These are phyloP conservation scores for Chenopodium suecicum DNA, from an alignment of 148 eudicot species.

Conservation along the genomic window DNA sequence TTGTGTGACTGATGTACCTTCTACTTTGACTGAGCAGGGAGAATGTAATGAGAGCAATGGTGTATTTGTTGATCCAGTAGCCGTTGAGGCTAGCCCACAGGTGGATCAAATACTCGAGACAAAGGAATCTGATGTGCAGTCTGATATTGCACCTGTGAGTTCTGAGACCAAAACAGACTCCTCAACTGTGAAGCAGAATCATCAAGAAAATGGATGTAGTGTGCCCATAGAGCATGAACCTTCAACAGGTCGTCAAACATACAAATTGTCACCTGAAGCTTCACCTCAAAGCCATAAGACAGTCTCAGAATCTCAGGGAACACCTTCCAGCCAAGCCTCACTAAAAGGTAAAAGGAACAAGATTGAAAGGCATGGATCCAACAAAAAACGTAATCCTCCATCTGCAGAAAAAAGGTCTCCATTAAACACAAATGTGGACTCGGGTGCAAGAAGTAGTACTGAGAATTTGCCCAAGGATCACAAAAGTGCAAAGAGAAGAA, in stretches of 20 bases:
- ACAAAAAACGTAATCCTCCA: constrained; percentile 45
- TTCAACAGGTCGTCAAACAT: constrained; percentile 26
- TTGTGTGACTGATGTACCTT: constrained; percentile 28
- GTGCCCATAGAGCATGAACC: constrained; percentile 26
- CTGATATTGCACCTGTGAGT: constrained; percentile 17
- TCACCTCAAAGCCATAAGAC: constrained; percentile 65
- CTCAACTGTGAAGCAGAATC: constrained; percentile 30
- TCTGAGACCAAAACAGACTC: constrained; percentile 27
- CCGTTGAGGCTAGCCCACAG: constrained; percentile 31
- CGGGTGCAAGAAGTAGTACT: constrained; percentile 53
- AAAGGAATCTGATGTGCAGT: constrained; percentile 28
- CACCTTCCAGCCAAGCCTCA: constrained; percentile 78
- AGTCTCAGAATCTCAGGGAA: constrained; percentile 57
- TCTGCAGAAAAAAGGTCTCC: constrained; percentile 56
- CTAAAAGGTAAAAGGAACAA: constrained; percentile 54
- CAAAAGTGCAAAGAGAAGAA: constrained; percentile 65
- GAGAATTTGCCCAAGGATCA: constrained; percentile 62
- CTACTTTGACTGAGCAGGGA: constrained; percentile 33
- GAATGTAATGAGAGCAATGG: constrained; percentile 24
- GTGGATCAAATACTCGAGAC: constrained; percentile 39
- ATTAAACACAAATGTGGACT: constrained; percentile 43
- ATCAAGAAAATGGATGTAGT: constrained; percentile 29
- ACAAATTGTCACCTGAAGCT: constrained; percentile 51
- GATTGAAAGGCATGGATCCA: constrained; percentile 47
- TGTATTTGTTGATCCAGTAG: constrained; percentile 21